Evolutionary conservation across 345 rosid species (phyloP), one percentile per base, ranked within the genome.

Genomic region (Boechera retrofracta): DNA sequence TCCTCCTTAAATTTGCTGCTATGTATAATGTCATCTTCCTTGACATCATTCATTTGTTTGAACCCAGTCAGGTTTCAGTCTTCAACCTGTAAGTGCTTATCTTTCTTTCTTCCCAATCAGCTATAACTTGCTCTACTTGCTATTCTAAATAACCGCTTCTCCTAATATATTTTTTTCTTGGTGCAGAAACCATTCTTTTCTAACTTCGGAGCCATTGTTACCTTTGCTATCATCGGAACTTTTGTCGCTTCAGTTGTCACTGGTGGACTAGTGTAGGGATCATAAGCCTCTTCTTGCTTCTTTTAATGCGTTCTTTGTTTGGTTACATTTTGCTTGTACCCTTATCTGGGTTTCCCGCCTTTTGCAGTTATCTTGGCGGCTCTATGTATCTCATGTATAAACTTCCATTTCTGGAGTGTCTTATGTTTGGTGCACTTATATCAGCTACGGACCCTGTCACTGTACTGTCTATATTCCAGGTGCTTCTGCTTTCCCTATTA

Each of bases 391-490:
- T 92, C 78, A 94, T 90, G 94, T 92, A 87, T 82, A 82, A 71
- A 76, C 95, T 95, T 74, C 98, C 99, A 13, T 85, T 90, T 55
- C 88, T 90, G 73, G 98, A 95, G 81, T 94, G 99, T 63, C 86
- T 94, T 32, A 94, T 92, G 97, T 94, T 94, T 78, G 98, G 98
- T 64, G 90, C 98, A 61, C 95, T 94, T 51, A 92, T 94, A 81
- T 94, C 98, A 11, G 98, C 99, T 45, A 94, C 98, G 2, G 98
- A 94, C 80, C 98, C 98, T 80, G 97, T 90, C 72, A 94, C 98
- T 13, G 98, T 94, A 64, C 78, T 90, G 36, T 92, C 98, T 71
- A 89, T 92, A 79, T 95, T 95, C 77, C 98, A 95, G 99, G 99
- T 95, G 47, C n/a, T 35, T 72, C 36, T 67, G 47, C 31, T 76